Percentiles rank a stretch among this genome's conserved stretches.
These are phyloP conservation scores for Piloderma croceum DNA, from an alignment of 768 basidiomycete genomes.

Conservation along the genomic window DNA sequence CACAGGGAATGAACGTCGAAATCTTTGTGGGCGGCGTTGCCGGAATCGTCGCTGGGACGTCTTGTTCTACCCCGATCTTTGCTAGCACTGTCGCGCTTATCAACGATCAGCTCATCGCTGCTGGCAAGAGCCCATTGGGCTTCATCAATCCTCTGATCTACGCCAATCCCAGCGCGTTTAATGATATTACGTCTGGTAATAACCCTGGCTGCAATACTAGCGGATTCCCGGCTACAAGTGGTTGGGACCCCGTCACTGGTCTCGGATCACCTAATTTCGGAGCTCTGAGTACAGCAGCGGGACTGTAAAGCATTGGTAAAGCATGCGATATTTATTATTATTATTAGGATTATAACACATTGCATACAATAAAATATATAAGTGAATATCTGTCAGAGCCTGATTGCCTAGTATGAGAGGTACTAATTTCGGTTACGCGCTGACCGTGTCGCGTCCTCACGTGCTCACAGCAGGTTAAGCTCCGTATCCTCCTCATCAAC, in stretches of 20 bases:
- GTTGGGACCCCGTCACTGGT: conserved; percentile 26
- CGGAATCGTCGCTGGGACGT: conserved; percentile 25
- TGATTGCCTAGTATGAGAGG: too few species aligned
- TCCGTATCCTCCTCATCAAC: not conserved
- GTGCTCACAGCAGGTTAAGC: not conserved
- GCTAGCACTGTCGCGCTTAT: conserved; percentile 25
- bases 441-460: not conserved
- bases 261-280: conserved; percentile 14
- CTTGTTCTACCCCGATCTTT: conserved; percentile 24
- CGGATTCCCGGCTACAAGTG: conserved; percentile 22
- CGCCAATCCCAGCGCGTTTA: conserved; percentile 19
- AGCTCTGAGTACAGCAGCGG: too few species aligned
- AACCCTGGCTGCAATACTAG: conserved; percentile 31
- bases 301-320: too few species aligned
- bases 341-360: too few species aligned
- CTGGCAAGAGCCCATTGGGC: conserved; percentile 10
- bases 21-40: not conserved
- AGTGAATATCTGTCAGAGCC: too few species aligned
- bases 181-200: conserved; percentile 18
- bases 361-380: too few species aligned
- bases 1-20: conserved; percentile 16
- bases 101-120: conserved; percentile 24
- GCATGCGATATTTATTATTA: too few species aligned
- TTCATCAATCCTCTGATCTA: conserved; percentile 17
- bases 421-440: conserved; percentile 1